phyloP scores from a whole-genome alignment of 495 filamentous ascomycete species.

The Aspergillus ellipticus region DNA sequence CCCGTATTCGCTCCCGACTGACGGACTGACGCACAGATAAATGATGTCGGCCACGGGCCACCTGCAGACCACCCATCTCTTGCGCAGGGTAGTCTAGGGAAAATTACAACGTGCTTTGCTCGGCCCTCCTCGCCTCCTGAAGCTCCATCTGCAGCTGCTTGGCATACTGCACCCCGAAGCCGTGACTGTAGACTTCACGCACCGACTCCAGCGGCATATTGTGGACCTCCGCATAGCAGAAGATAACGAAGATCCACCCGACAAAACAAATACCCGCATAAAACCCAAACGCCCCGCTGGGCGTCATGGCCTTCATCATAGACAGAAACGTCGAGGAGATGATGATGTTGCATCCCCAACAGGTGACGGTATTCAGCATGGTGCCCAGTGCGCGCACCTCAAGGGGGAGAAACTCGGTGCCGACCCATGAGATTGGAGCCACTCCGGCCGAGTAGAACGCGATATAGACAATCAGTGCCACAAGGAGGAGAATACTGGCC shows the following conservation, averaged over 20 bases:
- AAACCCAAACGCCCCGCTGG: conserved; percentile 48
- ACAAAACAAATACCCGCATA: conserved; percentile 46
- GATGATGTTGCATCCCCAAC: conserved; percentile 52
- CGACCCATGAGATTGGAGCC: conserved; percentile 46
- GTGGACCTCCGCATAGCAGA: conserved; percentile 46
- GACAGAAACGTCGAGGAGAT: conserved; percentile 49
- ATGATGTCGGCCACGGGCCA: background rate
- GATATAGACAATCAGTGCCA: conserved; percentile 43
- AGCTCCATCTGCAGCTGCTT: conserved; percentile 34
- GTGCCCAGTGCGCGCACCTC: conserved; percentile 49
- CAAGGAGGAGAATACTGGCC: conserved; percentile 39
- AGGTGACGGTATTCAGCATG: conserved; percentile 48
- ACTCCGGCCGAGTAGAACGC: conserved; percentile 43
- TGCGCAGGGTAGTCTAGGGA: too few relatives aligned
- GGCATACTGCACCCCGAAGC: conserved; percentile 42
- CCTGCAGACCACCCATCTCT: too few relatives aligned
- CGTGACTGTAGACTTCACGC: conserved; percentile 38
- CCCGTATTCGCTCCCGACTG: background rate
- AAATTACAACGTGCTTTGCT: background rate
- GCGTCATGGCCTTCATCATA: conserved; percentile 46
- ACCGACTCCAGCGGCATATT: conserved; percentile 49
- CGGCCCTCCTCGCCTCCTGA: conserved; percentile 3
- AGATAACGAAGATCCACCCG: conserved; percentile 43
- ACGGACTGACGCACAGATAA: background rate
- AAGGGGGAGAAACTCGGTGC: conserved; percentile 45